Percentiles rank a stretch among this genome's conserved stretches.
These are phyloP conservation scores for Prunus dulcis DNA, from an alignment of 306 rosid genomes.

Conservation along the genomic window DNA sequence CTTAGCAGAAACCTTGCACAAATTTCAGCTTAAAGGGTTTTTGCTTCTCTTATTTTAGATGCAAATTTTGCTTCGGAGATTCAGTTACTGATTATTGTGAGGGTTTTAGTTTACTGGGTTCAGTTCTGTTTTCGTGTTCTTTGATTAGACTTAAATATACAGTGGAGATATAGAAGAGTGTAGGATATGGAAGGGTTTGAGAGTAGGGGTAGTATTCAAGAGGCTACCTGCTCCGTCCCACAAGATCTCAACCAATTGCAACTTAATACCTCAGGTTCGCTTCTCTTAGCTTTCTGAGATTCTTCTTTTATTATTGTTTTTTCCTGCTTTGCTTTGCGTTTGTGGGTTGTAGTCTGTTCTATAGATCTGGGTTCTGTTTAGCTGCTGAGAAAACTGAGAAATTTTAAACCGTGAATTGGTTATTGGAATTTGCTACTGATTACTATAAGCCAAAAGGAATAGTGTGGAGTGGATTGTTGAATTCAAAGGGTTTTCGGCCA, in stretches of 20 bases:
- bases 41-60: neutral
- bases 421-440: neutral
- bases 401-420: conserved; percentile 1
- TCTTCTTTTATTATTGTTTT: conserved; percentile 4
- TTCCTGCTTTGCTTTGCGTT: neutral
- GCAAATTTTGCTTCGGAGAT: conserved; percentile 12
- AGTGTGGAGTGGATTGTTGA: neutral
- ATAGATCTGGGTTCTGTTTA: conserved; percentile 17
- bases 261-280: conserved; percentile 61
- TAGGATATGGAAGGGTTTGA: conserved; percentile 70
- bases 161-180: conserved; percentile 8
- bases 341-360: neutral
- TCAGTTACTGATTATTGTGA: conserved; percentile 8
- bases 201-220: conserved; percentile 58
- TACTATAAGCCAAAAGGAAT: neutral
- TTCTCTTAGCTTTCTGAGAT: conserved; percentile 6
- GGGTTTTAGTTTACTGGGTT: conserved; percentile 25
- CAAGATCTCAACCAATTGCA: conserved; percentile 58
- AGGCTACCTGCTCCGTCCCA: conserved; percentile 39
- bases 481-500: neutral
- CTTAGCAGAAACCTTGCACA: conserved; percentile 32
- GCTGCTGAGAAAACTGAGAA: conserved; percentile 6
- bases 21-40: conserved; percentile 32
- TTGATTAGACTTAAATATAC: conserved; percentile 1
- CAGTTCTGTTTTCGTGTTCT: conserved; percentile 20